These are phyloP conservation scores for Arthrobotrys sinensis DNA, from an alignment of 2,329 filamentous ascomycete genomes.

Conservation along the genomic window DNA sequence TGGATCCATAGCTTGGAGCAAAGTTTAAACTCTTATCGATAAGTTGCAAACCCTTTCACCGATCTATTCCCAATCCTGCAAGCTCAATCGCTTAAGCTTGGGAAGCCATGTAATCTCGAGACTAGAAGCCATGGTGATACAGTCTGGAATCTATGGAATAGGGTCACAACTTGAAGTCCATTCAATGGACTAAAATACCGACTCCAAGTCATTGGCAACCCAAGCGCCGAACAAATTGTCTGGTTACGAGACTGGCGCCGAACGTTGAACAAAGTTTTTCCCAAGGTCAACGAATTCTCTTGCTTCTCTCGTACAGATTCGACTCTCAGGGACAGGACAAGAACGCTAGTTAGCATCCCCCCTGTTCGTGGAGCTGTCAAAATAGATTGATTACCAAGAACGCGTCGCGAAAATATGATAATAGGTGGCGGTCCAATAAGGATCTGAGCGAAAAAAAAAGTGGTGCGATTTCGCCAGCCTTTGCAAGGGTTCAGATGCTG, in stretches of 20 bases:
- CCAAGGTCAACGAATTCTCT: neutral
- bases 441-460: slow-evolving; percentile 12
- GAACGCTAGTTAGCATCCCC: slow-evolving; percentile 12
- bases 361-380: slow-evolving; percentile 50
- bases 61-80: slow-evolving; percentile 34
- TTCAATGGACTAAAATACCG: slow-evolving; percentile 14
- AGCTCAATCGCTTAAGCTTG: slow-evolving; percentile 14
- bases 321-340: neutral
- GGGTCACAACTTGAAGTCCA: neutral
- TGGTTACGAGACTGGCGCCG: too few species aligned
- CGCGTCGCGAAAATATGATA: slow-evolving; percentile 30
- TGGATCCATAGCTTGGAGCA: too few species aligned
- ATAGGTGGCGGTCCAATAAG: slow-evolving; percentile 28
- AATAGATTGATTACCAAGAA: slow-evolving; percentile 38
- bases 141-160: slow-evolving; percentile 23
- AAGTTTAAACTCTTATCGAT: slow-evolving; percentile 5
- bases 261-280: slow-evolving; percentile 3
- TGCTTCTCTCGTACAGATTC: neutral
- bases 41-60: slow-evolving; percentile 2
- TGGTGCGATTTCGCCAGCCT: slow-evolving; percentile 18
- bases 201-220: neutral
- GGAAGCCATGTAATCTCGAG: slow-evolving; percentile 29
- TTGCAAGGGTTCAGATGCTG: slow-evolving; percentile 21
- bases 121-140: slow-evolving; percentile 42
- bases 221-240: slow-evolving; percentile 10